Evolutionary conservation across 2,329 filamentous ascomycete genomes (phyloP).

Genomic region (Ascomycota sp.): DNA sequence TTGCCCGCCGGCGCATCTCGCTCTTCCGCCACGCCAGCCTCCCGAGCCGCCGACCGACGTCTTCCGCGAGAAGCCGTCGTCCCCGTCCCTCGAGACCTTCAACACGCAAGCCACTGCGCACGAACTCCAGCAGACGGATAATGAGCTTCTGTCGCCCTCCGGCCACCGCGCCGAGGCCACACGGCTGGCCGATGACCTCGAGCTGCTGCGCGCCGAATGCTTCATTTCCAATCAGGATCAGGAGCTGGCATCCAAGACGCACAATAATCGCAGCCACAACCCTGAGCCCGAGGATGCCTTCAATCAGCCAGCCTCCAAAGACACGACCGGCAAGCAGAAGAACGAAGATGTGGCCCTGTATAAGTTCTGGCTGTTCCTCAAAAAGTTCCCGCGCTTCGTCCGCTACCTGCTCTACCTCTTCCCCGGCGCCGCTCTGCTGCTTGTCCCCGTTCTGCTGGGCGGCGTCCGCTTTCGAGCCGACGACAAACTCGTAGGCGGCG

Average conservation of each 20-base stretch:
- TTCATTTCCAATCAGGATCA: conserved; percentile 22
- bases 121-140: conserved; percentile 6
- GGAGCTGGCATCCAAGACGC: conserved; percentile 5
- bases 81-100: conserved; percentile 11
- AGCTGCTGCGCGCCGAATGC: conserved; percentile 25
- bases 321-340: conserved; percentile 10
- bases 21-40: too few species aligned
- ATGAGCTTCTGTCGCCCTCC: conserved; percentile 6
- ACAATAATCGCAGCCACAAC: conserved; percentile 13
- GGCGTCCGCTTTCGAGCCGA: conserved; percentile 16
- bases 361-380: conserved; percentile 22
- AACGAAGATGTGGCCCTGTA: conserved; percentile 15
- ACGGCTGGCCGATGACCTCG: conserved; percentile 26
- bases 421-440: conserved; percentile 21
- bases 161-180: conserved; percentile 13
- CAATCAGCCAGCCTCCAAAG: conserved; percentile 13
- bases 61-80: conserved; percentile 7
- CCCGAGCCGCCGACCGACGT: conserved; percentile 1
- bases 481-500: conserved; percentile 31
- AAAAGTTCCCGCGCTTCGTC: conserved; percentile 27
- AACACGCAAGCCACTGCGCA: conserved; percentile 8
- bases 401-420: conserved; percentile 28
- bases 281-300: conserved; percentile 24
- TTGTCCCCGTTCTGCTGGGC: conserved; percentile 26
- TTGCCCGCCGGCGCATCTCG: too few species aligned